phyloP scores from a whole-genome alignment of 1,139 yeast species.

The Pichia sp. region DNA sequence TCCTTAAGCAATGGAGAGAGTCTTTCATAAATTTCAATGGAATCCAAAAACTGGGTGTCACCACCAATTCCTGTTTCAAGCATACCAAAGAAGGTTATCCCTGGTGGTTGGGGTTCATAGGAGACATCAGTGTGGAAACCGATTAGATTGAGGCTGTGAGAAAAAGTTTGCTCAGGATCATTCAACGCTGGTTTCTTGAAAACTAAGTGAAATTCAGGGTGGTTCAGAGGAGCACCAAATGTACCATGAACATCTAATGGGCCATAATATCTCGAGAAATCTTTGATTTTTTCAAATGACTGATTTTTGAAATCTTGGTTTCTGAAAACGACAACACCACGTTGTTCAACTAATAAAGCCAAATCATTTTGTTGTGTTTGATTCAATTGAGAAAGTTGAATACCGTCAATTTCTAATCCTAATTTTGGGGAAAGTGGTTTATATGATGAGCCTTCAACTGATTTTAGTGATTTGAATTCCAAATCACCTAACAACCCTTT shows the following conservation, averaged over 20 bases:
- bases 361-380: constrained; percentile 55
- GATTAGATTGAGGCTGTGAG: constrained; percentile 32
- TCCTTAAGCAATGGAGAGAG: constrained; percentile 55
- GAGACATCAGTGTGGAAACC: constrained; percentile 66
- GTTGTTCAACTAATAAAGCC: constrained; percentile 55
- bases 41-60: constrained; percentile 61
- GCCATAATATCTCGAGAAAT: constrained; percentile 60
- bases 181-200: constrained; percentile 44
- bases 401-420: constrained; percentile 54
- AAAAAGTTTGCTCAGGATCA: constrained; percentile 32
- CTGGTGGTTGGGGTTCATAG: constrained; percentile 66
- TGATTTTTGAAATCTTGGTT: constrained; percentile 55
- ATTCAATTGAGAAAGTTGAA: constrained; percentile 48
- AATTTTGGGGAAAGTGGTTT: constrained; percentile 50
- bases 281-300: constrained; percentile 23
- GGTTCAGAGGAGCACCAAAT: constrained; percentile 55
- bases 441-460: constrained; percentile 28
- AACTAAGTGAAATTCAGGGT: constrained; percentile 56
- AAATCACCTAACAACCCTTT: constrained; percentile 54
- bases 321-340: constrained; percentile 64
- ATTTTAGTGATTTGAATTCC: constrained; percentile 43
- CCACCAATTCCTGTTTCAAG: constrained; percentile 42
- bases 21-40: constrained; percentile 58
- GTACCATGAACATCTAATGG: constrained; percentile 69
- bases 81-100: constrained; percentile 54